A percentile compares a stretch with the other conserved stretches of the same genome.
Conservation (phyloP, 176 grass and related monocot genomes). For the Carex littledalei region DNA sequence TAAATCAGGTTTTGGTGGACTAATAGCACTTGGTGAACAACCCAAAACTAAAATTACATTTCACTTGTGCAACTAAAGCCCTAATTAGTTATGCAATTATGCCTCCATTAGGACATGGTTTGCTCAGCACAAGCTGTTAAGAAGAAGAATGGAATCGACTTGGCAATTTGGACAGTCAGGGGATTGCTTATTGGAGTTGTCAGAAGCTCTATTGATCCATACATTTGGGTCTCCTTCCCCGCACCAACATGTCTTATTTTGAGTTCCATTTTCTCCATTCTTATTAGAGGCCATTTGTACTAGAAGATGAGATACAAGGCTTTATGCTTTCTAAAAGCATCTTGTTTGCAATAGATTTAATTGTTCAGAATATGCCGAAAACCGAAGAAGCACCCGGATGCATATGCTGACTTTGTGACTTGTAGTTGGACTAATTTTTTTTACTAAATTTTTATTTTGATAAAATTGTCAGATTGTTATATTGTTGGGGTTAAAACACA, state of each 20-base stretch:
- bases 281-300: constrained; percentile 58
- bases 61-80: not conserved
- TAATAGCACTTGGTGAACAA: not conserved
- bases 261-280: constrained; percentile 41
- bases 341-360: too few species aligned
- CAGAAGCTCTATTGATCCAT: constrained; percentile 45
- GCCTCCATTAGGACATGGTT: not conserved
- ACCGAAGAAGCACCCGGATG: too few species aligned
- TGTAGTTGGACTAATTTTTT: too few species aligned
- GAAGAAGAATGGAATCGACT: constrained; percentile 35
- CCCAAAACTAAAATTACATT: not conserved
- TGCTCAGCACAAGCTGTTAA: not conserved
- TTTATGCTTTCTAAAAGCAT: too few species aligned
- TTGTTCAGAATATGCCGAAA: too few species aligned
- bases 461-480: too few species aligned
- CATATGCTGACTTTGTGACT: too few species aligned
- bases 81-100: not conserved
- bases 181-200: constrained; percentile 48
- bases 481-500: too few species aligned
- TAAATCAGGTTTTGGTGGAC: not conserved
- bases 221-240: constrained; percentile 69
- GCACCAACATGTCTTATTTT: constrained; percentile 61
- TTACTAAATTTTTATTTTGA: too few species aligned
- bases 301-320: not conserved
- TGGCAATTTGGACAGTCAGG: too few species aligned